Evolutionary conservation across 2,329 filamentous ascomycete species (phyloP), one percentile per base, ranked within the genome.

Genomic region (Aureobasidium sp.): DNA sequence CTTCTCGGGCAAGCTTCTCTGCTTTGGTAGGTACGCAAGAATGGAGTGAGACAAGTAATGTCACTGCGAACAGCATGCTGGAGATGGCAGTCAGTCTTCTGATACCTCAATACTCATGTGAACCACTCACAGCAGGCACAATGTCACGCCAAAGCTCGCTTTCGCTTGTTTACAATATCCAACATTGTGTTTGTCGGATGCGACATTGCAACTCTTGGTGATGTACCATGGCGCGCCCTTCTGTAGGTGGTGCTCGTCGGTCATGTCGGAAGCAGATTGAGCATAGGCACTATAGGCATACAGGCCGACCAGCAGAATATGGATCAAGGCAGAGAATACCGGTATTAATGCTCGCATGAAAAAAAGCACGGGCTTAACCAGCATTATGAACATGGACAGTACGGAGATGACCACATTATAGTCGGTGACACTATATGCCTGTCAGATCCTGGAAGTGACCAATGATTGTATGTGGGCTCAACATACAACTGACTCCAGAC

Each of bases 341-440:
- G 87, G 87, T 59, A 76, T 44, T 75, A 82, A 88, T 62, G 84
- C 71, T 65, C 84, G 81, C 76, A 90, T 81, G 62, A 88, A 80
- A 70, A 79, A 83, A 62, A 79, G 75, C 57, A 85, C 79, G 58
- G 79, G 75, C 73, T 89, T 90, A 66, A 77, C 74, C 39, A 90
- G 77, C 57, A 88, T 78, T 65, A 89, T 76, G 73, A 91, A 91
- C 66, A 87, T 84, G 55, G 81, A 83, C 51, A 89, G 74, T 59
- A 91, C 79, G 32, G 85, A 85, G 60, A 90, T 84, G 64, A 84
- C 84, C 60, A 90, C 80, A 63, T 90, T 89, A 71, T 80, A 88
- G 60, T 84, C 75, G 42, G 86, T 89, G 57, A 88, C 74, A 53
- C 86, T 90, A 63, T 29, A 45, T 14, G 39, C 21, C 17, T 12